Percentiles rank a stretch among this genome's conserved stretches.
These are phyloP conservation scores for Tricholoma flavovirens DNA, from an alignment of 768 basidiomycete genomes.

Conservation along the genomic window DNA sequence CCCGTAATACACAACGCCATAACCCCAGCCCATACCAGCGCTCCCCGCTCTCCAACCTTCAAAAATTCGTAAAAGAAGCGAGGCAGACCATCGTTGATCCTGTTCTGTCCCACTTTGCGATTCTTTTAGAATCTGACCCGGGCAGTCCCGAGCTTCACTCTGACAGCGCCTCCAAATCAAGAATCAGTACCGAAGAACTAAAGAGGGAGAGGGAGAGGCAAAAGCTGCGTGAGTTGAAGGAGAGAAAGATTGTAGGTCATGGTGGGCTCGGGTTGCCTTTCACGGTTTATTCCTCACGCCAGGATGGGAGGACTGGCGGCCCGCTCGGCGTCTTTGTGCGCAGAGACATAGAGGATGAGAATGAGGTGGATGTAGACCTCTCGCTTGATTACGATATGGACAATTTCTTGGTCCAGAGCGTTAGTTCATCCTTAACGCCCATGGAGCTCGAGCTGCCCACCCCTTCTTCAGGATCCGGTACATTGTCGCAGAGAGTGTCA, in stretches of 20 bases:
- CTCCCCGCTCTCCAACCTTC: slow-evolving; percentile 15
- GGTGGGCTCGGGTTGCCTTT: slow-evolving; percentile 27
- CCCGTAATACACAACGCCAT: slow-evolving; percentile 26
- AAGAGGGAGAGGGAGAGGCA: slow-evolving; percentile 41
- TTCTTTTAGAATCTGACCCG: slow-evolving; percentile 28
- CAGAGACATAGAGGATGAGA: slow-evolving; percentile 55
- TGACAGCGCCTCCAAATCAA: slow-evolving; percentile 15
- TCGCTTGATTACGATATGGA: slow-evolving; percentile 20
- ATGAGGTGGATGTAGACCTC: slow-evolving; percentile 58
- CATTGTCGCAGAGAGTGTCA: neutral
- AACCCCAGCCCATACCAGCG: slow-evolving; percentile 7
- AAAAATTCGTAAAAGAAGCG: slow-evolving; percentile 25
- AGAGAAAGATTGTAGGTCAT: slow-evolving; percentile 35
- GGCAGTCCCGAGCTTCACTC: slow-evolving; percentile 30
- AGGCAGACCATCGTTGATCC: slow-evolving; percentile 48
- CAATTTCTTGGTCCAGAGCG: slow-evolving; percentile 18
- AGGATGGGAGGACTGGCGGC: slow-evolving; percentile 12
- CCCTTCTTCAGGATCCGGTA: neutral
- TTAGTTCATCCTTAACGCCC: neutral
- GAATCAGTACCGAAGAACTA: slow-evolving; percentile 26
- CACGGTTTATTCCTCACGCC: neutral
- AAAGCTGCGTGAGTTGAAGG: slow-evolving; percentile 53
- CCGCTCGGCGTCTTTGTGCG: slow-evolving; percentile 45
- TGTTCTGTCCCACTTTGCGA: slow-evolving; percentile 29
- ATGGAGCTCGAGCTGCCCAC: slow-evolving; percentile 1